Percentiles rank a stretch among this genome's conserved stretches.
These are phyloP conservation scores for Termitomyces sp. DNA, from an alignment of 768 basidiomycete species.

Conservation along the genomic window DNA sequence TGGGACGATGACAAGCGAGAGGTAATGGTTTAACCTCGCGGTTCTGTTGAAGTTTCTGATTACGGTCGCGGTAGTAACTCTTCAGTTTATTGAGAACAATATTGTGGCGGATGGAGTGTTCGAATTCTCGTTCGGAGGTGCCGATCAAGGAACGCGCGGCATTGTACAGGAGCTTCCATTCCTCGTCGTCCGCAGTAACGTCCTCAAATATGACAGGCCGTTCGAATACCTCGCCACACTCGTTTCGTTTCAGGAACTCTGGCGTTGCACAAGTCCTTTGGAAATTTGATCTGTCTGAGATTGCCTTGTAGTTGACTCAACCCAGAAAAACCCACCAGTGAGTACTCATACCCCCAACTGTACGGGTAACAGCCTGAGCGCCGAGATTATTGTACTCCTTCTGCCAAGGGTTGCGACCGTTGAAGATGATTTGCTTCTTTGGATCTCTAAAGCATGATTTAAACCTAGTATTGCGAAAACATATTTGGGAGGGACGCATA, in stretches of 20 bases:
- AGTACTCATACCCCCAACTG: conserved; percentile 6
- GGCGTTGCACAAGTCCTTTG: background rate
- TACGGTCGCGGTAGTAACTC: background rate
- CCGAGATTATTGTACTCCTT: background rate
- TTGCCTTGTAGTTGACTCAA: background rate
- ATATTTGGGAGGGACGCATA: too few relatives aligned
- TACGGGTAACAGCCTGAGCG: background rate
- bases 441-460: background rate
- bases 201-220: background rate
- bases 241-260: background rate
- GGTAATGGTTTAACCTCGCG: background rate
- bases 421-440: background rate
- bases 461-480: too few relatives aligned
- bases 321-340: background rate
- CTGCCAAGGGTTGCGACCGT: background rate
- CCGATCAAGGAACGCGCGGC: background rate
- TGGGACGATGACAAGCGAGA: background rate
- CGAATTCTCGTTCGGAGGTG: background rate
- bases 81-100: background rate
- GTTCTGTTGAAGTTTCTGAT: background rate
- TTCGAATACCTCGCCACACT: background rate
- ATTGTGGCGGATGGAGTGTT: background rate
- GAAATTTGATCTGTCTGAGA: background rate
- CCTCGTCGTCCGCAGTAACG: background rate
- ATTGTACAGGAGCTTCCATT: background rate